Evolutionary conservation across 2,329 filamentous ascomycete genomes (phyloP).

Genomic region (Neofusicoccum umdonicola): DNA sequence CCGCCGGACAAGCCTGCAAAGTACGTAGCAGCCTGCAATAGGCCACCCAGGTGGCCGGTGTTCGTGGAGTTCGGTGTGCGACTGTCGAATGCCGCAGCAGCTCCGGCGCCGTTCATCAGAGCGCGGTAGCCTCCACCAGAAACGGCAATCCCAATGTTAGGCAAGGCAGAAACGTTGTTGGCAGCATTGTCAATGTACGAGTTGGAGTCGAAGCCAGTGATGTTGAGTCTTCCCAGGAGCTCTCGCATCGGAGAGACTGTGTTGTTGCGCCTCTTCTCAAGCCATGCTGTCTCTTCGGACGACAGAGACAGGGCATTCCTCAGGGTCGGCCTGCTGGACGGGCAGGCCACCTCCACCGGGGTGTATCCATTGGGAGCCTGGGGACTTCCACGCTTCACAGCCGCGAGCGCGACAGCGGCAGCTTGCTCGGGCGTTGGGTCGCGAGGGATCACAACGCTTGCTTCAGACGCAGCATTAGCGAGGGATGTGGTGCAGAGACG

Average conservation of each 20-base stretch:
- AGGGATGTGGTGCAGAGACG: no score
- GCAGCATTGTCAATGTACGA: slow-evolving; percentile 64
- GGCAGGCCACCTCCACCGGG: slow-evolving; percentile 67
- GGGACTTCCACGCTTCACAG: slow-evolving; percentile 45
- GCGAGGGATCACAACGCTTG: slow-evolving; percentile 8
- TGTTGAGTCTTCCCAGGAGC: slow-evolving; percentile 69
- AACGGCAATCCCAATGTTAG: slow-evolving; percentile 72
- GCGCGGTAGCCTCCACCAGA: slow-evolving; percentile 86
- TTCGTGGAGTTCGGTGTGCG: slow-evolving; percentile 63
- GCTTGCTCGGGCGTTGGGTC: slow-evolving; percentile 9
- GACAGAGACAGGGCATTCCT: slow-evolving; percentile 65
- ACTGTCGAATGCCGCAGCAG: slow-evolving; percentile 73
- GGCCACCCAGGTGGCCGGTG: slow-evolving; percentile 70
- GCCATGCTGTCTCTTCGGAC: slow-evolving; percentile 69
- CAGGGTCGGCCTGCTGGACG: slow-evolving; percentile 65
- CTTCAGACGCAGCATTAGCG: neutral
- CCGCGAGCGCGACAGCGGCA: slow-evolving; percentile 14
- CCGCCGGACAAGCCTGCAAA: slow-evolving; percentile 78
- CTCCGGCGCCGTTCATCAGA: slow-evolving; percentile 79
- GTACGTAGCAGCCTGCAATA: slow-evolving; percentile 80
- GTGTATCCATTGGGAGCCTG: slow-evolving; percentile 68
- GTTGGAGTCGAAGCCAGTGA: slow-evolving; percentile 74
- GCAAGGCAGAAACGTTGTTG: slow-evolving; percentile 56
- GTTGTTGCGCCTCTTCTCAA: slow-evolving; percentile 66
- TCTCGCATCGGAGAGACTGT: slow-evolving; percentile 73